phyloP scores from a whole-genome alignment of 441 rosid genomes.

The Populus hybrid region DNA sequence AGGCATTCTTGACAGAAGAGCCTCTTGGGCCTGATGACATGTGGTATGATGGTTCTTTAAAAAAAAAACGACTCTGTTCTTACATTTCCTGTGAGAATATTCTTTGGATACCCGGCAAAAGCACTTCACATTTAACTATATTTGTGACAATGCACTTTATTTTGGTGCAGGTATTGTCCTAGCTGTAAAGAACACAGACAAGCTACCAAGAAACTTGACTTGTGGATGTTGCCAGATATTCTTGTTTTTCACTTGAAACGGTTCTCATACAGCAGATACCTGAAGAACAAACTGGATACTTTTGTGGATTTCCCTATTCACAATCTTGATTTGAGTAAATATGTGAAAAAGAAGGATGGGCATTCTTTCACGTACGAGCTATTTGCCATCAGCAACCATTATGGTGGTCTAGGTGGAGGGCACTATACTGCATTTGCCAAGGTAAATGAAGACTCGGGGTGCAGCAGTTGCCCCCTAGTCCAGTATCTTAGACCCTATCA shows the following conservation, averaged over 20 bases:
- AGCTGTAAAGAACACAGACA: conserved; percentile 63
- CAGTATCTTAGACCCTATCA: not conserved
- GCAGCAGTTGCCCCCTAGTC: not conserved
- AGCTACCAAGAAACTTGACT: conserved; percentile 73
- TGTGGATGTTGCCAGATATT: conserved; percentile 74
- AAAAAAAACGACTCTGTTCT: not conserved
- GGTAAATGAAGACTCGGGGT: conserved; percentile 29
- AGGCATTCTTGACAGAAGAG: conserved; percentile 76
- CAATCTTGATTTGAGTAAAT: conserved; percentile 56
- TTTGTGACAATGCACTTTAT: not conserved
- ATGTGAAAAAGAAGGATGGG: conserved; percentile 38
- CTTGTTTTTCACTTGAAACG: conserved; percentile 70
- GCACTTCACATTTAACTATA: not conserved
- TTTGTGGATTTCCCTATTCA: conserved; percentile 72
- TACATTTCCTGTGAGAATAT: not conserved
- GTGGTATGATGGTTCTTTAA: conserved; percentile 42
- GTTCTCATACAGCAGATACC: conserved; percentile 64
- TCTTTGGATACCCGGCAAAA: not conserved
- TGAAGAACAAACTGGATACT: conserved; percentile 73
- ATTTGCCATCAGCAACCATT: conserved; percentile 73
- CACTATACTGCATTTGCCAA: conserved; percentile 76
- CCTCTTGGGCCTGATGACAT: conserved; percentile 86
- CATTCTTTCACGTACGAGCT: conserved; percentile 41
- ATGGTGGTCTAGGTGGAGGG: conserved; percentile 78
- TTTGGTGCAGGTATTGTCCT: conserved; percentile 60